Base-by-base conservation (phyloP, 2,329 filamentous ascomycete species). In the Clarireedia monteithiana region DNA sequence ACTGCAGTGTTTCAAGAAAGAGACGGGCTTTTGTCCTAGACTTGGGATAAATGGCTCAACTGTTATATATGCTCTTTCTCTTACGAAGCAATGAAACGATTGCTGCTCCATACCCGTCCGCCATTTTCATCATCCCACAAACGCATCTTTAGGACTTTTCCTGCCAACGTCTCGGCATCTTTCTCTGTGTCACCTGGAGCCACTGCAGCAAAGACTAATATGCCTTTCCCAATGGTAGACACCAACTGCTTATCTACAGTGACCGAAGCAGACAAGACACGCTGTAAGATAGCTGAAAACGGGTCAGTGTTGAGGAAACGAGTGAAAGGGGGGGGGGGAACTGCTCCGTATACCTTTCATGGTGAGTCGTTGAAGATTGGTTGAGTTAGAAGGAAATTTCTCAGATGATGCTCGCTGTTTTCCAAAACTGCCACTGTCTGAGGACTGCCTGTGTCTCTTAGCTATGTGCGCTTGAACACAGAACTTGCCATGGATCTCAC, bases 221-320 rank as follows among this genome's bases (percentile, higher is more conserved):
- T 75, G 30, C 94, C 94, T 72, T 86, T 89, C 58, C 90, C 89
- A 66, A 99, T 97, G 3, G 87, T 88, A 1, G 94, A 97, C 47
- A 99, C 82, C 30, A 96, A 75, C 69, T 95, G 80, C 68, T 89
- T 87, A 69, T 99, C 91, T 52, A 99, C 92, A 1, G 91, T 94
- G 65, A 99, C 94, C 6, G 92, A 96, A 59, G 92, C 92, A 45
- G 91, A 97, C 59, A 96, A 83, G 51, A 99, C 94, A 62, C 94
- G 83, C 73, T 99, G 94, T 53, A 97, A 76, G 58, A 99, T 89
- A 53, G 91, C 94, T 96, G 67, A 59, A 63, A 70, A 58, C 58
- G 53, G 40, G 42, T 51, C 14, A 46, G 48, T 49, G 6, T 17
- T 17, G 48, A 40, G 27, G 52, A 55, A 64, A 49, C 50, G 45